Base-by-base conservation (phyloP, 768 basidiomycete genomes). In the Pleurotus tuoliensis region DNA sequence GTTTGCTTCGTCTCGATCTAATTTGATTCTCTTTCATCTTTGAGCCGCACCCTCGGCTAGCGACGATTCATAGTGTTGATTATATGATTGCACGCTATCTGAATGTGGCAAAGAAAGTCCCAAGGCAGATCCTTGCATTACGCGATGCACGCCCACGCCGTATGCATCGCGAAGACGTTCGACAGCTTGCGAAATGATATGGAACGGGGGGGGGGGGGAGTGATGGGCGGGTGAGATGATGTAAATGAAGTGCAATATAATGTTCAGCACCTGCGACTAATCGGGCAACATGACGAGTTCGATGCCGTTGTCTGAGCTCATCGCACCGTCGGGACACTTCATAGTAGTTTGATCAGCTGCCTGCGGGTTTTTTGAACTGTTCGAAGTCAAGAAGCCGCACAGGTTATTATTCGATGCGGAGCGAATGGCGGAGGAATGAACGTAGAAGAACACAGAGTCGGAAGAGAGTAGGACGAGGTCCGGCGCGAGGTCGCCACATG, bases 361-460 rank as follows among this genome's bases (percentile, higher is more conserved):
- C 16, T 51, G 34, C 11, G 11, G 11, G 15, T 20, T 20, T 22
- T 46, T 46, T 3, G 4, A 11, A 15, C 45, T 20, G 3, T 13
- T 13, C 3, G 12, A 22, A n/a, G 9, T 34, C 9, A 37, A 38
- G 34, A 38, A 39, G 15, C 34, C 50, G 18, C 50, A 30, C 8
- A 51, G 15, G 13, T 34, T 4, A 20, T 51, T 40, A 7, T 11
- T 51, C 12, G 50, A 22, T 6, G 50, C 30, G 4, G 37, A 18
- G 15, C 15, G 4, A n/a, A 51, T 12, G 15, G 40, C 37, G 1
- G 50, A 11, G 13, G 30, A 38, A 22, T 51, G 50, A 12, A 51
- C 50, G 34, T 51, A 51, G 37, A 51, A 51, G n/a, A 51, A 51
- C 5, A 40, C 50, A 1, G 50, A 51, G 5, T 51, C 50, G 16